Conservation (phyloP, 768 basidiomycete species). For the Hortiboletus campestris region DNA sequence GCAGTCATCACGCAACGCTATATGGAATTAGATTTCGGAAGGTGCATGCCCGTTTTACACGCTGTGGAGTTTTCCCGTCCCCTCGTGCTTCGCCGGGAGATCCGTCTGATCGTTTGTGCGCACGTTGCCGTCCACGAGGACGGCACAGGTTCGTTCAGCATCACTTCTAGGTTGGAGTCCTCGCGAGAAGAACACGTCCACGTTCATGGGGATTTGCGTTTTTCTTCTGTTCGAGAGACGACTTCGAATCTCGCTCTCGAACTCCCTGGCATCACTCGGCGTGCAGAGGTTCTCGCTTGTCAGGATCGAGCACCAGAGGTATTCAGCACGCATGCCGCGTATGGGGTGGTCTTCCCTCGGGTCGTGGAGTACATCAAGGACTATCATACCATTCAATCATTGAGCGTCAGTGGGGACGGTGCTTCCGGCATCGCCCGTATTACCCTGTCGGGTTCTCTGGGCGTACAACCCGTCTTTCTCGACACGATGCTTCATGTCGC, state of each 20-base stretch:
- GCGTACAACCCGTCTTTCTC: constrained; percentile 55
- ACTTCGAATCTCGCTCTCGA: constrained; percentile 38
- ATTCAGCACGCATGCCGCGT: constrained; percentile 55
- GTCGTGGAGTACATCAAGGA: constrained; percentile 60
- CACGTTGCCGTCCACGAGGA: constrained; percentile 38
- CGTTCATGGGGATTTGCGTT: constrained; percentile 45
- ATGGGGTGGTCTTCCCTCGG: constrained; percentile 67
- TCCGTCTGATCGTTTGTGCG: constrained; percentile 37
- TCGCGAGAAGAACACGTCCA: constrained; percentile 39
- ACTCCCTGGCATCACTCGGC: constrained; percentile 35
- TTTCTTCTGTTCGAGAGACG: constrained; percentile 33
- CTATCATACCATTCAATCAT: constrained; percentile 56
- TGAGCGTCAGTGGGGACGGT: constrained; percentile 48
- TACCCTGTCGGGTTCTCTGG: constrained; percentile 40
- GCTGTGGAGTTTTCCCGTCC: constrained; percentile 51
- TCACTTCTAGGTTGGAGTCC: constrained; percentile 41
- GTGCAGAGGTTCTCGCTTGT: constrained; percentile 31
- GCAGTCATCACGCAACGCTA: constrained; percentile 38
- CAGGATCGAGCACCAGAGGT: constrained; percentile 37
- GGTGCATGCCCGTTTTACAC: constrained; percentile 37
- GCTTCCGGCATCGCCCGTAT: constrained; percentile 54
- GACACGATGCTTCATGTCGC: constrained; percentile 69
- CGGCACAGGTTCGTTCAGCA: constrained; percentile 41
- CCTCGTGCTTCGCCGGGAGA: constrained; percentile 43
- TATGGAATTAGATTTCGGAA: constrained; percentile 33